Evolutionary conservation across 2,329 filamentous ascomycete species (phyloP), one percentile per base, ranked within the genome.

Genomic region (Sarocladium brachiariae): DNA sequence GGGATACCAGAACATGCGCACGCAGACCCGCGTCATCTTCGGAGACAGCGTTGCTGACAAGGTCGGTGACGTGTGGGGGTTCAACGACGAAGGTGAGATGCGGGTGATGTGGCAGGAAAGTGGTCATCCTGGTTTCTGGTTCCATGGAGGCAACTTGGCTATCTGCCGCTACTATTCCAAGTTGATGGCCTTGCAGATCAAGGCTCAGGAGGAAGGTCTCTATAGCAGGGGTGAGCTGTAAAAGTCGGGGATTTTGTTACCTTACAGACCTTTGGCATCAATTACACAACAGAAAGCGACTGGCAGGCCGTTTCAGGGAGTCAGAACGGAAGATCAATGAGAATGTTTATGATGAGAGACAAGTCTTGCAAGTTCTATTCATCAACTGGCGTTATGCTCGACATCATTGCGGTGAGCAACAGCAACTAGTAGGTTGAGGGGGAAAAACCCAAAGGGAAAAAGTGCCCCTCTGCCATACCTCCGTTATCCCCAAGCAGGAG

Each of bases 1-100:
- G 0, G 81, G 80, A 0, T 87, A 84, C 56, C 75, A 83, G 54
- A 86, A 85, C 59, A 89, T 88, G 83, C 71, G 73, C 10, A 81
- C 78, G 0, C 77, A 78, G 18, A 78, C 83, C 2, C 67, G 78
- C n/a, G 70, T 71, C 27, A 76, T 85, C 18, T 73, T 88, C 50
- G 85, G 84, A 0, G 74, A 83, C 25, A 71, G 75, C 16, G 69
- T 87, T 9, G 82, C 80, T 0, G 76, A 80, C 49, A 69, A 71
- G 23, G 73, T 82, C 4, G 68, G 68, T 2, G 79, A 83, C 55
- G 74, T 84, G 14, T 86, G 83, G 80, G 81, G 81, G 0, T 70
- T 83, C 52, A 79, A 84, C 6, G 63, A 68, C 1, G 74, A 78
- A 54, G 76, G 76, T 1, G 77, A 86, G 65, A 67, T 78, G 56